phyloP scores from a whole-genome alignment of 805 yeast genomes.

The Kodamaea lidongshanica region DNA sequence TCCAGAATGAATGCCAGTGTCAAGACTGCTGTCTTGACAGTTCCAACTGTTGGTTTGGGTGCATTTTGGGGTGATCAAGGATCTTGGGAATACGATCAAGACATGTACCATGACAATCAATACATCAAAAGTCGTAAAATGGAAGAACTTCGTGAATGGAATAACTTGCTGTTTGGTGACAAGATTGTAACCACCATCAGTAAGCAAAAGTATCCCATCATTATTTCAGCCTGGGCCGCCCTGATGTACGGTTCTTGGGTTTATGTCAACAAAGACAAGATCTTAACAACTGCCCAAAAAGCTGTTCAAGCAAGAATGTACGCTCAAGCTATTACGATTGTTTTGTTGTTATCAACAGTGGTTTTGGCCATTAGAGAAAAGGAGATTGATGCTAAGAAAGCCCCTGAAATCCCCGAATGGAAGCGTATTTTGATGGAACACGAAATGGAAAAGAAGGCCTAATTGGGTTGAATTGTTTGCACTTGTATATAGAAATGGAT shows the following conservation, averaged over 20 bases:
- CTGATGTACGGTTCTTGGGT: slow-evolving; percentile 29
- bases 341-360: slow-evolving; percentile 23
- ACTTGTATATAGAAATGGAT: neutral
- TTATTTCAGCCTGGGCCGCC: slow-evolving; percentile 34
- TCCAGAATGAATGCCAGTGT: slow-evolving; percentile 31
- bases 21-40: slow-evolving; percentile 31
- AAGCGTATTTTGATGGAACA: slow-evolving; percentile 9
- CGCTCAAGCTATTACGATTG: slow-evolving; percentile 24
- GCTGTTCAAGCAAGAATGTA: slow-evolving; percentile 27
- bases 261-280: slow-evolving; percentile 22
- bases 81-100: slow-evolving; percentile 37
- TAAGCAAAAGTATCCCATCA: slow-evolving; percentile 32
- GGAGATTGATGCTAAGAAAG: slow-evolving; percentile 17
- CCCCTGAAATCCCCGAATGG: slow-evolving; percentile 23
- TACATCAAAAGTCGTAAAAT: slow-evolving; percentile 22
- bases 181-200: slow-evolving; percentile 23
- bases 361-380: slow-evolving; percentile 23
- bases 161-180: slow-evolving; percentile 23
- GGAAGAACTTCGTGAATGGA: slow-evolving; percentile 34
- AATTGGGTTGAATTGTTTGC: neutral
- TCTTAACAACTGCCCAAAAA: slow-evolving; percentile 22
- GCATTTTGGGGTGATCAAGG: slow-evolving; percentile 43
- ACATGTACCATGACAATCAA: slow-evolving; percentile 24
- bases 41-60: slow-evolving; percentile 34
- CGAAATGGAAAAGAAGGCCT: slow-evolving; percentile 5